Base-by-base conservation (phyloP, 2,329 filamentous ascomycete species). In the Geosmithia putterillii region DNA sequence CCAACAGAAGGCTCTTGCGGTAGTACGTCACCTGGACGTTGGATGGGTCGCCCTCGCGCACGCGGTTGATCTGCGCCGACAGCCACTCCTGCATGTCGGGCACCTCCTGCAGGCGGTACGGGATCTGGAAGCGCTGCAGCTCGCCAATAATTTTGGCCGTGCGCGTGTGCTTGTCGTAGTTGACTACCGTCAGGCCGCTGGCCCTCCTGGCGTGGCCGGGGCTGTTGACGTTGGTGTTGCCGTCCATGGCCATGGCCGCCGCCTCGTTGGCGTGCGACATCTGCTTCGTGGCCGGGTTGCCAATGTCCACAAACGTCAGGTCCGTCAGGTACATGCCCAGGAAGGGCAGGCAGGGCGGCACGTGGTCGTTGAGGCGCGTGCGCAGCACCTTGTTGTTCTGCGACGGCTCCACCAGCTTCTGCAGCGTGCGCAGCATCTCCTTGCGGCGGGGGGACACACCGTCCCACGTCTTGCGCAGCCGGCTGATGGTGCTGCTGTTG, bases 251-350 rank as follows among this genome's bases (percentile, higher is more conserved):
- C 23, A 79, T 73, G n/a, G 84, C 76, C 14, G 70, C 68, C 7
- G 70, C 67, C 57, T 72, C 60, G 19, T 52, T 51, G 20, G 62
- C 63, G 21, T 61, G 62, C 5, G 61, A 62, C 28, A 94, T 75
- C 53, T 83, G 82, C 54, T 90, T 86, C 2, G 83, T 89, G 5
- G 86, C 78, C 28, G 86, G 84, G 60, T 96, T 96, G 48, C 92
- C 92, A 50, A 90, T 88, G 57, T 96, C 88, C 44, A 95, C 83
- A 62, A 98, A 96, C 0, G 89, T 95, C 45, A 98, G 70, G 57
- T 98, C 92, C 34, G 92, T 98, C 35, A 98, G 71, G 60, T 95
- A 96, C 64, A 94, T 94, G 49, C 92, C 92, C 3, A 98, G 76
- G 59, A 96, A 98, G 0, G 92, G 92, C 43, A 98, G 73, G 58